Base-by-base conservation (phyloP, 75 land plant genomes). In the Selaginella moellendorffii region DNA sequence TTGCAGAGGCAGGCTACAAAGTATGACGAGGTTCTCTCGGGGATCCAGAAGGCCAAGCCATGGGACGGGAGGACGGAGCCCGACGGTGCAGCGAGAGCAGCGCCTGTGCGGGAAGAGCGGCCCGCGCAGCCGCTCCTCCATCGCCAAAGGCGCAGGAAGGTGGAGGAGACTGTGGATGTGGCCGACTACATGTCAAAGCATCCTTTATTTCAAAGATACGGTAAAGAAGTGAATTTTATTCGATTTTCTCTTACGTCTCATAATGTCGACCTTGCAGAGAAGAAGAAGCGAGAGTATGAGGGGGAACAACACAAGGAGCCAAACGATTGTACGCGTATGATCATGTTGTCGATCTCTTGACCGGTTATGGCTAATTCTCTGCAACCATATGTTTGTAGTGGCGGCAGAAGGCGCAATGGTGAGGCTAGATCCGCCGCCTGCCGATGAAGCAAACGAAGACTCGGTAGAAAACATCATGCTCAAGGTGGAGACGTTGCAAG, bases 401-500 rank as follows among this genome's bases (percentile, higher is more conserved):
- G n/a, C n/a, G n/a, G n/a, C n/a, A n/a, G n/a, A n/a, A n/a, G n/a
- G n/a, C n/a, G n/a, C n/a, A n/a, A n/a, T n/a, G n/a, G n/a, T n/a
- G n/a, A n/a, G n/a, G n/a, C n/a, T n/a, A n/a, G n/a, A n/a, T n/a
- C n/a, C n/a, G n/a, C n/a, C n/a, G n/a, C n/a, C n/a, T n/a, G n/a
- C n/a, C n/a, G n/a, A n/a, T n/a, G n/a, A n/a, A n/a, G n/a, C n/a
- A n/a, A n/a, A n/a, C n/a, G 65, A 83, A 19, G 69, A 71, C 28
- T 74, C 73, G 9, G 54, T 89, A 36, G 89, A 83, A 67, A 73
- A 81, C 30, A 26, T 79, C 18, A 79, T 90, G 26, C 71, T 71
- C 72, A 74, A 74, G 19, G 77, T 90, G 54, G 96, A 83, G 62
- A 42, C 66, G 5, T 46, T 78, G 14, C 85, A 90, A 20, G 68